These are phyloP conservation scores for Penicillium sp. DNA, from an alignment of 2,329 filamentous ascomycete species.

Conservation along the genomic window DNA sequence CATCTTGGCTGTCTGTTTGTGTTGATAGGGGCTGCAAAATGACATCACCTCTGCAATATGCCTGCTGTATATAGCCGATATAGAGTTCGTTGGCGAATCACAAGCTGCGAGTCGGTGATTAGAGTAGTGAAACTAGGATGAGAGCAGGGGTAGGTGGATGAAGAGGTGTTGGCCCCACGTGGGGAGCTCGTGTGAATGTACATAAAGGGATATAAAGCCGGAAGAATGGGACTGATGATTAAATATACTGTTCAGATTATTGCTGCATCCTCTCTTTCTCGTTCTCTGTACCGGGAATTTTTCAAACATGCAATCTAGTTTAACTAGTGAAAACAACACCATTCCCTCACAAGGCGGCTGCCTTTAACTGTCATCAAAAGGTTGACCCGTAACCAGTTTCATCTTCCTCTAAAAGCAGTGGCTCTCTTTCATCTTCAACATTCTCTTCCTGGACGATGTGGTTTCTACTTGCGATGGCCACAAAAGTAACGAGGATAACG, in stretches of 20 bases:
- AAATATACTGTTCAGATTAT: too few species aligned
- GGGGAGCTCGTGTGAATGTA: neutral
- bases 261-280: neutral
- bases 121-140: neutral
- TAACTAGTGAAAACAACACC: neutral
- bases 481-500: slow-evolving; percentile 63
- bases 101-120: neutral
- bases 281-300: neutral
- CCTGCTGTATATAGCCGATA: neutral
- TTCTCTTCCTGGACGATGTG: slow-evolving; percentile 12
- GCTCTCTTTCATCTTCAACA: slow-evolving; percentile 26
- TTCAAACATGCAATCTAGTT: neutral
- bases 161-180: neutral
- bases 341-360: neutral
- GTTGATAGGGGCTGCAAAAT: neutral
- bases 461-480: slow-evolving; percentile 39
- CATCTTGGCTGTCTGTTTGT: neutral
- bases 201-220: neutral
- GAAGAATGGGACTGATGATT: too few species aligned
- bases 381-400: slow-evolving; percentile 13
- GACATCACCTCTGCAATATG: neutral
- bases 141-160: neutral
- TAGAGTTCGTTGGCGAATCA: neutral
- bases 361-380: neutral
- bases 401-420: slow-evolving; percentile 26